Evolutionary conservation across 2,329 filamentous ascomycete species (phyloP).

Genomic region (Fusarium sp.): DNA sequence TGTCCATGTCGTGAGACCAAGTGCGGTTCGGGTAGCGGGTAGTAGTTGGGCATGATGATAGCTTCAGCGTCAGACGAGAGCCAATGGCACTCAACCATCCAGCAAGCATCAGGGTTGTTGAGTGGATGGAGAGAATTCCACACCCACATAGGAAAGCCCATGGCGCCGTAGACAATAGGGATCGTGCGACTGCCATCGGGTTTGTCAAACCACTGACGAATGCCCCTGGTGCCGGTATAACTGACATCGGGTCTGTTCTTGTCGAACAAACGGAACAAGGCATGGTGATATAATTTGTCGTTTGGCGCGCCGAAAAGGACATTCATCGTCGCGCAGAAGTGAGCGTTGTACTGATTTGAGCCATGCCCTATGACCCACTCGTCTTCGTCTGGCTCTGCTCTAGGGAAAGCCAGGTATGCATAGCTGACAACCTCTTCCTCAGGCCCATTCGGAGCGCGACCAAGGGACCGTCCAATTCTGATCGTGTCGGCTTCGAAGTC

Average conservation of each 20-base stretch:
- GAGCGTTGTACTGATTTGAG: constrained; percentile 44
- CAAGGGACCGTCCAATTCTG: constrained; percentile 29
- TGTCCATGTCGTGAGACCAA: neutral
- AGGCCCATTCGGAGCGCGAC: neutral
- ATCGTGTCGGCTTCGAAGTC: constrained; percentile 33
- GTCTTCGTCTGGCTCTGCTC: neutral
- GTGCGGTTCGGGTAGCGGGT: constrained; percentile 24
- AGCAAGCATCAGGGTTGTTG: constrained; percentile 20
- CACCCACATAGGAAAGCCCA: constrained; percentile 16
- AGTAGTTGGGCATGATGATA: constrained; percentile 39
- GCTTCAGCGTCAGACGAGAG: neutral
- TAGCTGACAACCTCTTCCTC: constrained; percentile 14
- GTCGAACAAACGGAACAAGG: constrained; percentile 32
- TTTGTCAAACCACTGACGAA: neutral
- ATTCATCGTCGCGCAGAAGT: constrained; percentile 43
- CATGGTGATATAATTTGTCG: constrained; percentile 19
- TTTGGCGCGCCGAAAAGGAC: constrained; percentile 41
- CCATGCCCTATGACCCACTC: constrained; percentile 30
- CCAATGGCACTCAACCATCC: constrained; percentile 24
- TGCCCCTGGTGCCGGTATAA: neutral
- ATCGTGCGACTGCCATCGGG: neutral
- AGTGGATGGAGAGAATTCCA: constrained; percentile 39
- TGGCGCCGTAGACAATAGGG: constrained; percentile 31
- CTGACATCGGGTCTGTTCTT: constrained; percentile 1
- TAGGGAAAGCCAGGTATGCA: constrained; percentile 43